Conservation (phyloP, 169 alveolate species). For the Babesia caballi region DNA sequence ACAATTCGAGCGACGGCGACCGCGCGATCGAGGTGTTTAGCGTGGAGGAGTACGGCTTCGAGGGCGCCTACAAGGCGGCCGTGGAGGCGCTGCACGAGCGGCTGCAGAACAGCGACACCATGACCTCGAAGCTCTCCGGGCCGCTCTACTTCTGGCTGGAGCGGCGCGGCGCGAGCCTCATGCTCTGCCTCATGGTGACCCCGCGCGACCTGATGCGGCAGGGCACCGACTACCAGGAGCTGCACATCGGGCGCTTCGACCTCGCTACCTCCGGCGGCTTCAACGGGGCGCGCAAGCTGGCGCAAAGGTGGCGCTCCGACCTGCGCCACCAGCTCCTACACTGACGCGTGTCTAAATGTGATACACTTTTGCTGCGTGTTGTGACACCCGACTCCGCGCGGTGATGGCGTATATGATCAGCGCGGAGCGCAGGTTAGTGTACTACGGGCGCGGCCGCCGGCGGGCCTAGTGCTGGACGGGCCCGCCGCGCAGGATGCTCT, state of each 20-base stretch:
- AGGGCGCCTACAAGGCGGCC: constrained; percentile 44
- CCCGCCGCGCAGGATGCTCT: constrained; percentile 40
- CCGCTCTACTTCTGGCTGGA: constrained; percentile 61
- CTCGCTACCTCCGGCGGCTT: constrained; percentile 48
- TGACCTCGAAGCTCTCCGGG: constrained; percentile 61
- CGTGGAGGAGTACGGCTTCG: constrained; percentile 39
- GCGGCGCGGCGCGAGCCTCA: background rate
- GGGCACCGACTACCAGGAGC: constrained; percentile 24
- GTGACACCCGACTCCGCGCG: no score
- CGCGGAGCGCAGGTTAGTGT: no score
- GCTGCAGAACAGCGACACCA: constrained; percentile 12
- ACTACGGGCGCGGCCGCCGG: no score
- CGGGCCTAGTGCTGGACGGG: constrained; percentile 1
- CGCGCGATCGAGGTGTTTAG: constrained; percentile 32
- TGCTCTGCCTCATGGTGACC: constrained; percentile 38
- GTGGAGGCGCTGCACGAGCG: constrained; percentile 22
- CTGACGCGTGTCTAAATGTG: background rate
- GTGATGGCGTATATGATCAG: no score
- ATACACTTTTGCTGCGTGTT: background rate
- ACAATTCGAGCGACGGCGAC: constrained; percentile 7
- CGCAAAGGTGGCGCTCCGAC: constrained; percentile 57
- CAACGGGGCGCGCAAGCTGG: constrained; percentile 36
- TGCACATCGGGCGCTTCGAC: constrained; percentile 54
- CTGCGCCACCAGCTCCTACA: constrained; percentile 7
- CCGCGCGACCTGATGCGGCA: constrained; percentile 32